Evolutionary conservation across 2,329 filamentous ascomycete species (phyloP), one percentile per base, ranked within the genome.

Genomic region (Claviceps lovelessii): DNA sequence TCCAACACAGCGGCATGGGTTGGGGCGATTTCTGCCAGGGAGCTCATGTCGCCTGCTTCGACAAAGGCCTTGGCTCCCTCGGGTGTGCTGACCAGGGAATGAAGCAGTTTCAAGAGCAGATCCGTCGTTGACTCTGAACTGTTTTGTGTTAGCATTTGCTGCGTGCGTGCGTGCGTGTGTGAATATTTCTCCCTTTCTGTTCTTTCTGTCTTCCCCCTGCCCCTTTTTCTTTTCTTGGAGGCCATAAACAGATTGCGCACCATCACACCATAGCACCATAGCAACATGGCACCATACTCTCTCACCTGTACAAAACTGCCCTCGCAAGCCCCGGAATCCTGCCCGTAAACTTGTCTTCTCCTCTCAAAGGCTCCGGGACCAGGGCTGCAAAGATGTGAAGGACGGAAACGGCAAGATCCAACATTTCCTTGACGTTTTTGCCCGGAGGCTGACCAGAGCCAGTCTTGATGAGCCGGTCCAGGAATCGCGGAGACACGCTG

Each of bases 401-500:
- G 13, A 87, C 76, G 35, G 78, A 77, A 4, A 84, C 78, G 4
- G 78, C 80, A 15, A 86, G 69, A 60, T 81, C 77, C 10, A 84
- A 70, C 80, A 86, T 84, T 57, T 81, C 74, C 56, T 71, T 76
- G 13, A 75, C 71, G 57, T 83, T 73, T 28, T 72, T 67, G 47
- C 68, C 69, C 4, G 62, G 65, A 5, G 65, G 63, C 29, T 67
- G 67, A 41, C 13, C 13, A 3, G 72, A 72, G 33, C 78, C 76
- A 0, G 82, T 79, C 56, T 73, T 73, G 45, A 87, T 68, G 10
- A 87, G 68, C 23, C 83, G 75, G 64, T 84, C 81, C 3, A 87
- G 66, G 60, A 86, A 87, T 57, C 75, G 83, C 58, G 77, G 69
- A 3, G 83, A 76, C 28, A 87, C 73, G 37, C 75, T 73, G 39